These are phyloP conservation scores for Tricholoma terreum DNA, from an alignment of 768 basidiomycete genomes.

Conservation along the genomic window DNA sequence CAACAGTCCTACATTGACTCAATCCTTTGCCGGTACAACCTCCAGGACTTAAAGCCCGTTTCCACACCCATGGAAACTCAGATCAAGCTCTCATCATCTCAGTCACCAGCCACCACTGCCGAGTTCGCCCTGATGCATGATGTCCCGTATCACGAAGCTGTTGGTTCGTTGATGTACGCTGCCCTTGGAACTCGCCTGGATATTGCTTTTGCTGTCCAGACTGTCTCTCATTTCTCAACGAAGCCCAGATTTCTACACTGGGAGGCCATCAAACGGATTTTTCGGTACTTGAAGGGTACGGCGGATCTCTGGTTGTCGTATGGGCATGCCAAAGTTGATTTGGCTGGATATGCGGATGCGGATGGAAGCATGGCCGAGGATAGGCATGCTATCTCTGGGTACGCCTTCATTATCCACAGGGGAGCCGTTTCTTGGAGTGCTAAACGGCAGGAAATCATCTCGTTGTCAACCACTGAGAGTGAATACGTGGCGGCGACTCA, in stretches of 20 bases:
- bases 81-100: not conserved
- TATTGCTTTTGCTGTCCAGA: not conserved
- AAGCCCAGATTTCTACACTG: not conserved
- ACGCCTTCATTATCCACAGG: no score
- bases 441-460: no score
- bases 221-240: not conserved
- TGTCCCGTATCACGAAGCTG: not conserved
- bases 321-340: not conserved
- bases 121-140: no score
- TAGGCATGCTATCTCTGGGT: no score
- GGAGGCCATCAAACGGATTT: slow-evolving; percentile 14
- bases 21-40: slow-evolving; percentile 6
- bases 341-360: no score
- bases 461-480: slow-evolving; percentile 13
- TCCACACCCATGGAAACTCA: slow-evolving; percentile 8
- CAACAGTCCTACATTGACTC: not conserved
- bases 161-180: no score
- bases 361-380: no score
- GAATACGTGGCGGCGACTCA: slow-evolving; percentile 16
- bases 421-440: no score
- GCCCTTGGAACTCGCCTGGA: not conserved
- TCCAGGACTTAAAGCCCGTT: no score
- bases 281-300: slow-evolving; percentile 32
- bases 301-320: not conserved
- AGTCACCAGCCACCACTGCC: no score